Percentiles rank a stretch among this genome's conserved stretches.
Evolutionary conservation across 768 basidiomycete genomes (phyloP).

Genomic region (Hygrocybe coccinea): DNA sequence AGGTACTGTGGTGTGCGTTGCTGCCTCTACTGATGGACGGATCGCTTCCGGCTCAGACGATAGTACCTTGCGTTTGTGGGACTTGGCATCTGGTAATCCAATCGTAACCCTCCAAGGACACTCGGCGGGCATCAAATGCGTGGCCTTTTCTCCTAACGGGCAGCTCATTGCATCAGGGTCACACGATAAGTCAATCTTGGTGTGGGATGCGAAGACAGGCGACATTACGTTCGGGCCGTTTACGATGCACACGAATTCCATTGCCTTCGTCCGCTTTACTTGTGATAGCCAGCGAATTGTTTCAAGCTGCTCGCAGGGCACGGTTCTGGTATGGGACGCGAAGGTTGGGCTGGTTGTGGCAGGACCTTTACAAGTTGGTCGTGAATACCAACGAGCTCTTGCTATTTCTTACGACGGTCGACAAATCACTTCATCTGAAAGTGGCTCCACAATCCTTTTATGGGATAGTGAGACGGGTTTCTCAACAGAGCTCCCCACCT

Average conservation of each 20-base stretch:
- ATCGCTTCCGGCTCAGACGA: conserved; percentile 21
- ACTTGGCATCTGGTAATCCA: too few species aligned
- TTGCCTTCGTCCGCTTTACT: conserved; percentile 9
- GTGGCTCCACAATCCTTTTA: too few species aligned
- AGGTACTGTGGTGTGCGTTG: too few species aligned
- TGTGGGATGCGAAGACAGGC: conserved; percentile 16
- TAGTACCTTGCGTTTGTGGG: not conserved
- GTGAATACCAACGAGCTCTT: conserved; percentile 15
- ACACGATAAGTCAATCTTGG: conserved; percentile 46
- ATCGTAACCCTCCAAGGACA: conserved; percentile 14
- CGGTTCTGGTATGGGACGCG: conserved; percentile 9
- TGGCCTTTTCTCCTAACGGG: conserved; percentile 48
- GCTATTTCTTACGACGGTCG: conserved; percentile 25
- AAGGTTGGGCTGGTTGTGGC: conserved; percentile 6
- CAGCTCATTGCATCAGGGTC: conserved; percentile 47
- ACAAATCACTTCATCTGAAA: not conserved
- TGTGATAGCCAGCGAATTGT: conserved; percentile 5
- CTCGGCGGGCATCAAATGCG: conserved; percentile 13
- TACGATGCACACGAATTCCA: not conserved
- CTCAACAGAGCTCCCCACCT: not conserved
- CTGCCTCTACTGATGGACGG: not conserved
- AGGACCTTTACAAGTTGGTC: not conserved
- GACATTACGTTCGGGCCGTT: not conserved
- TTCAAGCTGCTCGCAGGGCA: conserved; percentile 1
- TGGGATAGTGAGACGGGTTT: not conserved